A percentile compares a stretch with the other conserved stretches of the same genome.
phyloP scores from a whole-genome alignment of 805 yeast species.

The Cyberlindnera saturnus region DNA sequence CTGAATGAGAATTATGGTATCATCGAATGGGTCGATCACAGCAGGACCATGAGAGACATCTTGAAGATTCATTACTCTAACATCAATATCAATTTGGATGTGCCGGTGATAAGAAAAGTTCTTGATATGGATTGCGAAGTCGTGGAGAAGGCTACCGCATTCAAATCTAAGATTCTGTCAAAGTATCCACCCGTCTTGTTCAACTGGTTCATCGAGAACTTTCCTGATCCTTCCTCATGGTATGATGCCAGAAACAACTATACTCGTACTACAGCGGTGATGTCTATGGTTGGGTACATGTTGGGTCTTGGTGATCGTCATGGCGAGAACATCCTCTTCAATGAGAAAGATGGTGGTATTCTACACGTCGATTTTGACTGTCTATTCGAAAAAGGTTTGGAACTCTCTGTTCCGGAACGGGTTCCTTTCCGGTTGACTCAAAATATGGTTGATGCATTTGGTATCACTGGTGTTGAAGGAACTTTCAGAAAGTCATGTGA shows the following conservation, averaged over 20 bases:
- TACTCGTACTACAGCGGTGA: slow-evolving; percentile 81
- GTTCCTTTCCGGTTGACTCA: slow-evolving; percentile 92
- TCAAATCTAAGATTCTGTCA: slow-evolving; percentile 24
- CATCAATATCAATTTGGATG: slow-evolving; percentile 30
- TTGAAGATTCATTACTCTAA: slow-evolving; percentile 38
- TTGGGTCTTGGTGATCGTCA: slow-evolving; percentile 96
- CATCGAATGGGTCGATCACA: slow-evolving; percentile 82
- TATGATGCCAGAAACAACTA: slow-evolving; percentile 68
- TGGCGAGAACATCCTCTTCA: slow-evolving; percentile 80
- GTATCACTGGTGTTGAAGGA: slow-evolving; percentile 86
- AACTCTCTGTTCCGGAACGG: slow-evolving; percentile 78
- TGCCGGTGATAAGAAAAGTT: slow-evolving; percentile 21
- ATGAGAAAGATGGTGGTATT: slow-evolving; percentile 68
- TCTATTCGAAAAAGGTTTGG: slow-evolving; percentile 76
- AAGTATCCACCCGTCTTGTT: slow-evolving; percentile 65
- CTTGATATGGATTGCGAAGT: slow-evolving; percentile 22
- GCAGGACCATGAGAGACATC: slow-evolving; percentile 64
- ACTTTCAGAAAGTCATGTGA: slow-evolving; percentile 81
- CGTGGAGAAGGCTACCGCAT: slow-evolving; percentile 31
- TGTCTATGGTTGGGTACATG: slow-evolving; percentile 95
- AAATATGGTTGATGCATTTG: slow-evolving; percentile 85
- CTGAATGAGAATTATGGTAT: slow-evolving; percentile 82
- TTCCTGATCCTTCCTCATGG: slow-evolving; percentile 89
- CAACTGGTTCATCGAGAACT: slow-evolving; percentile 83
- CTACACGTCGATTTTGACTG: slow-evolving; percentile 97